phyloP scores from a whole-genome alignment of 2,329 filamentous ascomycete genomes.

The Nemania abortiva region DNA sequence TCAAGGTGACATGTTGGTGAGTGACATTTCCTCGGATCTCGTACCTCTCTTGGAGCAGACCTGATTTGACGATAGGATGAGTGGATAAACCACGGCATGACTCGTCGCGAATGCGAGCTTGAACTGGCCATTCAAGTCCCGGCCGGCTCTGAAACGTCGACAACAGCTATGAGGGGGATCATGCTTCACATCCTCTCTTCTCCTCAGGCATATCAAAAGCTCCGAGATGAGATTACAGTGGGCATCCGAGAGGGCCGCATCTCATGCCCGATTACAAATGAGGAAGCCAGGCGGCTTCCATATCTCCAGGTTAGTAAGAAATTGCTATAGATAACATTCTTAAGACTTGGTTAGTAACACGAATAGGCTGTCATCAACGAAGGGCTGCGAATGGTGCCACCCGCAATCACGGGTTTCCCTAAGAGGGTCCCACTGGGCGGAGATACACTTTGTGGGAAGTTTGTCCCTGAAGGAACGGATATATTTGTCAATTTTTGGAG shows the following conservation, averaged over 20 bases:
- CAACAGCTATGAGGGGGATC: constrained; percentile 41
- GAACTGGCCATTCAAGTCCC: constrained; percentile 46
- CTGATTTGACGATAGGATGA: constrained; percentile 39
- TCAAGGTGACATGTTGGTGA: constrained; percentile 43
- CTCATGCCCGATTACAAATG: constrained; percentile 44
- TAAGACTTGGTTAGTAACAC: background rate
- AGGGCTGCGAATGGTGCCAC: constrained; percentile 45
- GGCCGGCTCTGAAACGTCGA: constrained; percentile 44
- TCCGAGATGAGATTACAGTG: constrained; percentile 40
- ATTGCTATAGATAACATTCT: background rate
- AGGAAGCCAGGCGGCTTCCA: constrained; percentile 43
- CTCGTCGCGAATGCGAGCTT: constrained; percentile 44
- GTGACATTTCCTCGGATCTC: constrained; percentile 6
- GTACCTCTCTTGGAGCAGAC: background rate
- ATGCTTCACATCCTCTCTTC: constrained; percentile 42
- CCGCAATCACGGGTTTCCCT: constrained; percentile 41
- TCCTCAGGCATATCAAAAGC: constrained; percentile 39
- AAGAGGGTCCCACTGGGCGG: constrained; percentile 46
- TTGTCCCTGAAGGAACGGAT: constrained; percentile 46
- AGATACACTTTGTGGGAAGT: constrained; percentile 42
- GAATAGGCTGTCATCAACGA: constrained; percentile 46
- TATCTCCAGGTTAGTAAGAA: constrained; percentile 44
- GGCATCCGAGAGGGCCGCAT: constrained; percentile 40
- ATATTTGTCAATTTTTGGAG: constrained; percentile 42
- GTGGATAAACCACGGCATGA: constrained; percentile 46